Conservation (phyloP, 2,329 filamentous ascomycete genomes). For the Aspergillus sp. region DNA sequence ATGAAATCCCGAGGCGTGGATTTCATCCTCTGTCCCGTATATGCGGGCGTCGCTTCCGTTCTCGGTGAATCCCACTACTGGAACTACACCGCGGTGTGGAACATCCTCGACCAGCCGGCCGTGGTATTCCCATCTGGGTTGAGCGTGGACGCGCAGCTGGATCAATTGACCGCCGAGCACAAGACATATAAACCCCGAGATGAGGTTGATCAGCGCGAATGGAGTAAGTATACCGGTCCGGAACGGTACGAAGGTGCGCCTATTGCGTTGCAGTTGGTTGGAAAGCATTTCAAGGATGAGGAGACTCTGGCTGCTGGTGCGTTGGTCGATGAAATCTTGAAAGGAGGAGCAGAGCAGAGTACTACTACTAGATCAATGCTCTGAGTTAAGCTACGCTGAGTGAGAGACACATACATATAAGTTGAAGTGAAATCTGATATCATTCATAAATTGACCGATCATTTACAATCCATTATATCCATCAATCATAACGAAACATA, state of each 20-base stretch:
- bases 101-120: constrained; percentile 33
- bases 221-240: constrained; percentile 33
- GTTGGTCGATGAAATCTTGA: constrained; percentile 25
- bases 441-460: not conserved
- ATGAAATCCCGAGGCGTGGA: constrained; percentile 33
- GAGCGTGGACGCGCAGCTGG: constrained; percentile 28
- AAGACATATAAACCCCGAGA: constrained; percentile 25
- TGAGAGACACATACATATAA: not conserved
- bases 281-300: constrained; percentile 56
- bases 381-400: not conserved
- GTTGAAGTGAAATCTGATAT: not conserved
- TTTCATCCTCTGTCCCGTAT: constrained; percentile 34
- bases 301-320: constrained; percentile 42
- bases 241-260: constrained; percentile 46
- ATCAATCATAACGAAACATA: constrained; percentile 12
- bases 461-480: constrained; percentile 18
- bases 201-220: constrained; percentile 34
- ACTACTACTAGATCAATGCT: not conserved
- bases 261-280: constrained; percentile 55
- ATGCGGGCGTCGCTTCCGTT: constrained; percentile 31
- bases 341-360: not conserved
- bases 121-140: constrained; percentile 33
- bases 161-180: constrained; percentile 20
- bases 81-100: constrained; percentile 40
- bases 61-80: constrained; percentile 39